Base-by-base conservation (phyloP, 371 early-diverging fungal genomes). In the Lichtheimia ramosa region DNA sequence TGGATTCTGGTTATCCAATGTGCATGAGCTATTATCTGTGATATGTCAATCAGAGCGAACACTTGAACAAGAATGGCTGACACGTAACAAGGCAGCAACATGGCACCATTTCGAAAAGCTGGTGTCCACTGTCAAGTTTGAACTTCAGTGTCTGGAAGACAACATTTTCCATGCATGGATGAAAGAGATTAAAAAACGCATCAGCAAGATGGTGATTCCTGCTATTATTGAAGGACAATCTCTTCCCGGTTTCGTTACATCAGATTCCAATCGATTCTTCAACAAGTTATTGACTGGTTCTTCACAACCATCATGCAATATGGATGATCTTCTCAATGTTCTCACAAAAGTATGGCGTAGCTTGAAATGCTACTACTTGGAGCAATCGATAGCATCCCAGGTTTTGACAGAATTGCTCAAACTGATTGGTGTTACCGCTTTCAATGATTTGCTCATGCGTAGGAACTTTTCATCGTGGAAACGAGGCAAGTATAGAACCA, bases 301-400 rank as follows among this genome's bases (percentile, higher is more conserved):
- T 4, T 77, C 89, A 0, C 84, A 88, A 48, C 86, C 87, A 4
- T 75, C 83, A 4, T 92, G 91, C 68, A 91, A 83, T 60, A 95
- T 97, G 84, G 96, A 96, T 69, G 91, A 96, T 61, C 75, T 97
- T 6, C 73, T 95, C 42, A 90, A 91, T 75, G 88, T 96, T 66
- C 83, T 98, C 67, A 91, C 88, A 81, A 93, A 93, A 78, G 82
- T 96, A 41, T 88, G 87, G 85, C 90, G 92, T 68, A 89, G 92
- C 8, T 90, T 96, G 94, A 90, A 89, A 61, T 94, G 91, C 77
- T 98, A 96, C 71, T 94, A 91, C 75, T 89, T 97, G 62, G 96
- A 97, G 65, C 88, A 83, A 51, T 82, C 89, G 1, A 79, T 86
- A 3, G 65, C 79, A 12, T 74, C 83, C 15, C 95, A 95, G 74